Base-by-base conservation (phyloP, 441 rosid species). In the Gossypium davidsonii region DNA sequence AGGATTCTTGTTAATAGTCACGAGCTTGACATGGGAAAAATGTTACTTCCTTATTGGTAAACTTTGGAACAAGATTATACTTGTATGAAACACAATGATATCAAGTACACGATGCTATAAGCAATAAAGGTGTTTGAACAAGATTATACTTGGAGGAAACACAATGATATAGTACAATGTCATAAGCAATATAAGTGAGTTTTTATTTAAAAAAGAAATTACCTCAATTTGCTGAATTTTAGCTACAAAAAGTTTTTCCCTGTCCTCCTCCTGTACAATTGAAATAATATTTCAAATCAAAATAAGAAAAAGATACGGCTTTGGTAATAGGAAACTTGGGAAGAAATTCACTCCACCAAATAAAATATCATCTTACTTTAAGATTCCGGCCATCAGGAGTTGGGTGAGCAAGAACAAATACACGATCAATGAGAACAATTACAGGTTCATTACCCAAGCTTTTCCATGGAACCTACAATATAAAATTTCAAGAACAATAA, bases 141-240 rank as follows among this genome's bases (percentile, higher is more conserved):
- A 61, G 53, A 23, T 44, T 62, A 39, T 75, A 31, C 34, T 42
- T 20, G 44, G 17, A 74, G 69, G 17, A 68, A 14, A 3, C 21
- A 52, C 25, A n/a, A 3, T 8, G 6, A 60, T 59, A 58, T 26
- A 1, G 31, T 28, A 49, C 4, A 1, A 26, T 51, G 71, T 17
- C 51, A 49, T 49, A 67, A 67, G 71, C 59, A 52, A 52, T 9
- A 51, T 14, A 53, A 15, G 0, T n/a, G 31, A 2, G 48, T 18
- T 31, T 31, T 53, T 31, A 68, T 28, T 69, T 18, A 52, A 17
- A 10, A 71, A 71, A 52, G 53, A 17, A 53, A 65, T 82, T 72
- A 93, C 99, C 97, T 91, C 97, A 76, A 93, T 95, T 83, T 91
- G 98, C 72, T 86, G 95, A 85, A 89, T 87, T 83, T 95, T 95